Evolutionary conservation across 2,329 filamentous ascomycete species (phyloP), one percentile per base, ranked within the genome.

Genomic region (Aspergillus fijiensis): DNA sequence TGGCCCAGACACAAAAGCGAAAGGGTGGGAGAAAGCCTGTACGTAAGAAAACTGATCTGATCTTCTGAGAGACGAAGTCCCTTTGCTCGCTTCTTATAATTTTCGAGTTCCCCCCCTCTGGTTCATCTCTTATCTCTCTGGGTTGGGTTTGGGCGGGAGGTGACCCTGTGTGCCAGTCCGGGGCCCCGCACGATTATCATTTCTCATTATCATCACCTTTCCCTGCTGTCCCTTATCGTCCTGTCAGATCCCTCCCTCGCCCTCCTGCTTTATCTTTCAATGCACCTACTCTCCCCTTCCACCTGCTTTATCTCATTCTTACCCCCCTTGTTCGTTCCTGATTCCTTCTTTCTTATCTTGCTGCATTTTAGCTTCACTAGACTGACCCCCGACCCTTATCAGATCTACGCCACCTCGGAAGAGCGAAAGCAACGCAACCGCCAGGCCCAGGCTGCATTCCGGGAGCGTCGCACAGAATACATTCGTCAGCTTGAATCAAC

Each of bases 401-500:
- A 97, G 94, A 97, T 97, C 65, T 99, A 99, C 84, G 95, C 95
- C 57, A 99, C 95, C 39, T 98, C 95, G 11, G 95, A 99, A 78
- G 95, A 99, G 79, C 89, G 95, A 72, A 98, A 99, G 81, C 95
- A 98, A 80, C 87, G 95, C 66, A 99, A 99, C 75, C 85, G 95
- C 69, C 95, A 98, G 81, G 95, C 95, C 51, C 95, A 99, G 79
- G 95, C 95, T 58, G 95, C 95, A 60, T 99, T 99, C 73, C 89
- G 95, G 69, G 95, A 99, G 80, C 89, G 95, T 67, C 89, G 95
- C 60, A 98, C 94, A 58, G 95, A 99, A 81, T 99, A 99, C 77
- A 99, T 99, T 81, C 98, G 98, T 81, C 95, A 99, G 77, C 85
- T 99, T 27, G 95, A 99, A 80, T 92, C 94, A 69, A 96, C 93